Conservation (phyloP, 371 early-diverging fungal species). For the Mortierella sp. region DNA sequence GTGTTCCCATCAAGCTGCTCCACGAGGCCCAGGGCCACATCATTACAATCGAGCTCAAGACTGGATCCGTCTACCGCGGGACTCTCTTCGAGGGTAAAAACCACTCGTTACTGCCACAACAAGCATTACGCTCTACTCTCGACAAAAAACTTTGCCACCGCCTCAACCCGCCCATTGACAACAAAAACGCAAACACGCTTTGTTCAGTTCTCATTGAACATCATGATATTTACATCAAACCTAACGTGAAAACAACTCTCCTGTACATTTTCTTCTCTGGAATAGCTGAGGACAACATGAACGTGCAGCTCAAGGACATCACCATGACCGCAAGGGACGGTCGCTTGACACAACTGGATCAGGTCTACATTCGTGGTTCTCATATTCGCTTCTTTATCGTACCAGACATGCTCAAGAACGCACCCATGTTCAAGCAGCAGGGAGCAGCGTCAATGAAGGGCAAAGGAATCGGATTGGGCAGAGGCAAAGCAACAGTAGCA, state of each 20-base stretch:
- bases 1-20: slow-evolving; percentile 96
- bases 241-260: background rate
- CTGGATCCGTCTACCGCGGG: slow-evolving; percentile 95
- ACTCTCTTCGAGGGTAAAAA: slow-evolving; percentile 88
- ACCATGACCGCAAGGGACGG: slow-evolving; percentile 95
- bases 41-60: slow-evolving; percentile 95
- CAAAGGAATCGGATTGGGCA: slow-evolving; percentile 88
- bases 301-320: slow-evolving; percentile 94
- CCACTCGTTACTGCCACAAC: background rate
- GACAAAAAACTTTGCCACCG: background rate
- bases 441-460: slow-evolving; percentile 87
- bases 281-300: slow-evolving; percentile 98
- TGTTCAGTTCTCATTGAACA: background rate
- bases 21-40: slow-evolving; percentile 98
- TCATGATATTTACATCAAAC: background rate
- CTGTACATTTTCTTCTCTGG: background rate
- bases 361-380: slow-evolving; percentile 97
- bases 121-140: background rate
- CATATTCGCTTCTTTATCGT: slow-evolving; percentile 97
- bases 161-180: background rate
- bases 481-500: slow-evolving; percentile 90
- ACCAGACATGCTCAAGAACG: slow-evolving; percentile 98
- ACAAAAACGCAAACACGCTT: slow-evolving; percentile 6
- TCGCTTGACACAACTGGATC: slow-evolving; percentile 91
- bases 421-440: slow-evolving; percentile 96